Conservation (phyloP, 176 grass and related monocot species). For the Hyparrhenia diplandra region DNA sequence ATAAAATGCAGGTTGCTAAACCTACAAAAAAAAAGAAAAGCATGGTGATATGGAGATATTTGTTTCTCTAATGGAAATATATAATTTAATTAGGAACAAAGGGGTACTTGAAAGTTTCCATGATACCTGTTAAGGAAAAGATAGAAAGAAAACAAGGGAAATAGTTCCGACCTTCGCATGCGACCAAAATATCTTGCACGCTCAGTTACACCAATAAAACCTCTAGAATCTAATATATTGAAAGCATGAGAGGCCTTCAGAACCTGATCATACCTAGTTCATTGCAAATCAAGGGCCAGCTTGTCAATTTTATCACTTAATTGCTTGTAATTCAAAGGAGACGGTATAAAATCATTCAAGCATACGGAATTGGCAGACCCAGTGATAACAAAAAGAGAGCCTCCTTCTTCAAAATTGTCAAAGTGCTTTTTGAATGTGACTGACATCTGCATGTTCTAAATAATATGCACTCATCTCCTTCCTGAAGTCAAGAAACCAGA, state of each 20-base stretch:
- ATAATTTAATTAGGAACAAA: conserved; percentile 14
- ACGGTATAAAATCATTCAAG: conserved; percentile 24
- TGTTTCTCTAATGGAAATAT: not conserved
- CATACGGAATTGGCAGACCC: conserved; percentile 87
- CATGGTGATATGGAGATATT: not conserved
- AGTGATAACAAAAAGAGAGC: conserved; percentile 69
- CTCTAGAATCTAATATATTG: conserved; percentile 96
- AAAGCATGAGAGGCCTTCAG: conserved; percentile 99
- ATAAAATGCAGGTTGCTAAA: not conserved
- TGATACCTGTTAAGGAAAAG: conserved; percentile 15
- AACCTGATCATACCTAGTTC: conserved; percentile 86
- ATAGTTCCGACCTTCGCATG: conserved; percentile 78
- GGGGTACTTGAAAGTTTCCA: not conserved
- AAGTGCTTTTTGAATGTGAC: conserved; percentile 87
- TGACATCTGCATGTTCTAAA: conserved; percentile 74
- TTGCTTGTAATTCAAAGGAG: not conserved
- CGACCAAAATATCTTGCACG: conserved; percentile 96
- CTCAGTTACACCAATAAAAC: conserved; percentile 95
- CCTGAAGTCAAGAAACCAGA: conserved; percentile 54
- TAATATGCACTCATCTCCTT: conserved; percentile 99
- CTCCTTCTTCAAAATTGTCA: conserved; percentile 81
- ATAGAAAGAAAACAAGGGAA: conserved; percentile 13
- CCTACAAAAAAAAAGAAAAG: not conserved
- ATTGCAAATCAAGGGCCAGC: conserved; percentile 43
- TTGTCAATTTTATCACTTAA: conserved; percentile 18